phyloP scores from a whole-genome alignment of 2,329 filamentous ascomycete genomes.

The Arthrobotrys sphaeroides region DNA sequence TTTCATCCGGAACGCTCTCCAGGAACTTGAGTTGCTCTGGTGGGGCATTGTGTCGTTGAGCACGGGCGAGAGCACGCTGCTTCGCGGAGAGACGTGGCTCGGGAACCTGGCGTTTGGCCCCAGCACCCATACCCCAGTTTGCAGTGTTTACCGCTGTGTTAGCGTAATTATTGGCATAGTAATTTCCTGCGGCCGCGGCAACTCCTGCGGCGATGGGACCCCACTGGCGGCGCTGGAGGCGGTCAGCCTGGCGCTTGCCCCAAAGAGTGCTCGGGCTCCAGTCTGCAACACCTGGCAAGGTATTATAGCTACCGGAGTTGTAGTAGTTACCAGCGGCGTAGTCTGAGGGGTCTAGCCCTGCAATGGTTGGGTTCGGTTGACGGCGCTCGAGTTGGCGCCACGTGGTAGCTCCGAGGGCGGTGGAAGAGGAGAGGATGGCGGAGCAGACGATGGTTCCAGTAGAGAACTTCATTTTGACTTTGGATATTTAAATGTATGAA shows the following conservation, averaged over 20 bases:
- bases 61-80: constrained; percentile 3
- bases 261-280: no score
- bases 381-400: background rate
- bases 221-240: no score
- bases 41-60: background rate
- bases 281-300: no score
- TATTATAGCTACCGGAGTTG: background rate
- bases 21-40: constrained; percentile 11
- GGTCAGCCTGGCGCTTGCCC: no score
- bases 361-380: background rate
- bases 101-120: background rate
- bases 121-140: background rate
- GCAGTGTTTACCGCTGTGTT: background rate
- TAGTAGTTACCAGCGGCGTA: background rate
- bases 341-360: background rate
- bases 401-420: background rate
- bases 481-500: background rate
- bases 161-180: background rate
- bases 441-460: constrained; percentile 1
- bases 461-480: constrained; percentile 39
- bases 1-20: constrained; percentile 3
- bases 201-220: background rate
- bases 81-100: background rate
- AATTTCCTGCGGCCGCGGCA: background rate
- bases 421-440: constrained; percentile 7